Conservation (phyloP, 2,329 filamentous ascomycete species). For the Boeremia exigua region DNA sequence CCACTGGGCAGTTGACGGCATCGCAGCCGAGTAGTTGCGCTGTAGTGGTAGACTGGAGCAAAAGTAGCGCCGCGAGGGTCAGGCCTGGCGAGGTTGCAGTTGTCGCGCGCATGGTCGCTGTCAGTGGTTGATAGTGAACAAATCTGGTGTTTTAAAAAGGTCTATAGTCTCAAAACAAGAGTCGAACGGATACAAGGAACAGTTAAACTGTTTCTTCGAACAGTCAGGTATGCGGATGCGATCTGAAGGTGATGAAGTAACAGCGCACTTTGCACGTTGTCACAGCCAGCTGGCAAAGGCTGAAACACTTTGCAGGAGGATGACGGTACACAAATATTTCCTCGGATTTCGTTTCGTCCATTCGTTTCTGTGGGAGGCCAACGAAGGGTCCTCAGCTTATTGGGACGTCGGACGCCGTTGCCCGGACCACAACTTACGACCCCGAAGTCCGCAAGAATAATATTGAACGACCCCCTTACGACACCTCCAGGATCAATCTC, state of each 20-base stretch:
- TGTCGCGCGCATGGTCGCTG: neutral
- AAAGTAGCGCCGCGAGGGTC: neutral
- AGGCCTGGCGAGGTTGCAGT: neutral
- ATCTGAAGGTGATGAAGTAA: too few species aligned
- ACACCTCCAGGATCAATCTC: neutral
- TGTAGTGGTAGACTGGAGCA: neutral
- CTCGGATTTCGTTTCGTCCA: neutral
- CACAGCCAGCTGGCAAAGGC: too few species aligned
- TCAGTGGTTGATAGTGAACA: neutral
- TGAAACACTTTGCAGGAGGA: too few species aligned
- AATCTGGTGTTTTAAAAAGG: too few species aligned
- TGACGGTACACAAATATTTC: neutral
- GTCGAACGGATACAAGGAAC: too few species aligned
- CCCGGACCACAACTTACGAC: neutral
- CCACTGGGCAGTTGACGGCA: slow-evolving; percentile 8
- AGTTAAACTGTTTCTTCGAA: too few species aligned
- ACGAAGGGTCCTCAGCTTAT: neutral
- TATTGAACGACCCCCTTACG: neutral
- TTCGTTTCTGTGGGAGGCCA: neutral
- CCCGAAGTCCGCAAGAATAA: neutral
- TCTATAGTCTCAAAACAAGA: too few species aligned
- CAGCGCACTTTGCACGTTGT: too few species aligned
- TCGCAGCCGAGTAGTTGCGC: slow-evolving; percentile 12
- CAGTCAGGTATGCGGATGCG: too few species aligned
- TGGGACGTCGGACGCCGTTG: neutral